Evolutionary conservation across 1,139 yeast species (phyloP).

Genomic region (Lodderomyces pseudojiufengensis): DNA sequence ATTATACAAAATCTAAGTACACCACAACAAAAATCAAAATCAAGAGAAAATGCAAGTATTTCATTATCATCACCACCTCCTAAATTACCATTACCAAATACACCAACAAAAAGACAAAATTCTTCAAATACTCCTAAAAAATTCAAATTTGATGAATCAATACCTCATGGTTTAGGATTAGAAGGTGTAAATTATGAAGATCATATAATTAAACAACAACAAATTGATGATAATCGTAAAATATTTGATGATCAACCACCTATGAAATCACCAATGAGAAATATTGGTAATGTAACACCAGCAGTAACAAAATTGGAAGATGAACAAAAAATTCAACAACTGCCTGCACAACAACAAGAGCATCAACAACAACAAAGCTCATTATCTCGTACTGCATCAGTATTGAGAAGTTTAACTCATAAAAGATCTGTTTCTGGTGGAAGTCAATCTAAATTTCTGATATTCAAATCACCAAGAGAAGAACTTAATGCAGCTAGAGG

Average conservation of each 20-base stretch:
- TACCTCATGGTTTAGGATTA: constrained; percentile 39
- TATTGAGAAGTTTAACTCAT: constrained; percentile 33
- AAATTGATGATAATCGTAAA: too few species aligned
- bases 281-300: constrained; percentile 24
- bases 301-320: constrained; percentile 39
- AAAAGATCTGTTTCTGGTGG: constrained; percentile 44
- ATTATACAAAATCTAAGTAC: constrained; percentile 19
- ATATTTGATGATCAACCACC: constrained; percentile 1
- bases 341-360: constrained; percentile 7
- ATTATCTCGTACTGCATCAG: constrained; percentile 18
- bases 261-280: constrained; percentile 3
- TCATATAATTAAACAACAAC: constrained; percentile 7
- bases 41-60: constrained; percentile 8
- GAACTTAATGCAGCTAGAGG: constrained; percentile 19
- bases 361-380: constrained; percentile 7
- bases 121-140: constrained; percentile 5
- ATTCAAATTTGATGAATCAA: constrained; percentile 12
- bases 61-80: constrained; percentile 34
- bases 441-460: constrained; percentile 32
- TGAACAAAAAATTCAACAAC: constrained; percentile 5
- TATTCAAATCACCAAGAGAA: constrained; percentile 26
- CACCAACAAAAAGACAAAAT: constrained; percentile 16
- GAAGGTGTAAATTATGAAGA: constrained; percentile 32
- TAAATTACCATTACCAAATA: constrained; percentile 28
- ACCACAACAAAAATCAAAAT: constrained; percentile 7